Base-by-base conservation (phyloP, 345 rosid genomes). In the Salix caprea region DNA sequence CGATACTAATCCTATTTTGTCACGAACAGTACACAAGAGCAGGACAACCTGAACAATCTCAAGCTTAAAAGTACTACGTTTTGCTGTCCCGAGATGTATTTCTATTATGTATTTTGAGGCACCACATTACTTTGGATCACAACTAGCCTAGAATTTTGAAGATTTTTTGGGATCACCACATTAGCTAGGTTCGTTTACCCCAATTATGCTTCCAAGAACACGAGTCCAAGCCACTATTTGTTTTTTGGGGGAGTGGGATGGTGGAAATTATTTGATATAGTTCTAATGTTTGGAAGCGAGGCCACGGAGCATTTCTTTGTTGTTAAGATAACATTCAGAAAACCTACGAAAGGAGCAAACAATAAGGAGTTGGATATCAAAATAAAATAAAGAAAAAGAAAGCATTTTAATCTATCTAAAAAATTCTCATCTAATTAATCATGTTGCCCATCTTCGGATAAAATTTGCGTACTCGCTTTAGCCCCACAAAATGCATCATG, bases 391-490 rank as follows among this genome's bases (percentile, higher is more conserved):
- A 50, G 9, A 34, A 32, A 36, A 54, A 5, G 64, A 30, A 21
- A 34, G 23, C 4, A 58, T 18, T 52, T 10, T 58, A 58, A 58
- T 28, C 23, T 3, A 10, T n/a, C 5, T 9, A 58, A 23, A 56
- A n/a, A 58, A 3, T 23, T 10, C 28, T 58, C 15, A 58, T 4
- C 26, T 10, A 23, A 58, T 3, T 34, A 65, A 74, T 66, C 71
- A 74, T 54, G 68, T 18, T 28, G 26, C 54, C 67, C 73, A 68
- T 68, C 44, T 76, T 68, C 28, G 46, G 26, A 58, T 15, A 40
- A 52, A 39, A 6, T 10, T 23, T 30, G 16, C 12, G 19, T 23
- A 15, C 34, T 13, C 34, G 16, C 64, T 65, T 65, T 65, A 65
- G 6, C 62, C 36, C 48, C 24, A 40, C 11, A 30, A 48, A 65